Evolutionary conservation across 2,329 filamentous ascomycete genomes (phyloP).

Genomic region (Rosellinia necatrix): DNA sequence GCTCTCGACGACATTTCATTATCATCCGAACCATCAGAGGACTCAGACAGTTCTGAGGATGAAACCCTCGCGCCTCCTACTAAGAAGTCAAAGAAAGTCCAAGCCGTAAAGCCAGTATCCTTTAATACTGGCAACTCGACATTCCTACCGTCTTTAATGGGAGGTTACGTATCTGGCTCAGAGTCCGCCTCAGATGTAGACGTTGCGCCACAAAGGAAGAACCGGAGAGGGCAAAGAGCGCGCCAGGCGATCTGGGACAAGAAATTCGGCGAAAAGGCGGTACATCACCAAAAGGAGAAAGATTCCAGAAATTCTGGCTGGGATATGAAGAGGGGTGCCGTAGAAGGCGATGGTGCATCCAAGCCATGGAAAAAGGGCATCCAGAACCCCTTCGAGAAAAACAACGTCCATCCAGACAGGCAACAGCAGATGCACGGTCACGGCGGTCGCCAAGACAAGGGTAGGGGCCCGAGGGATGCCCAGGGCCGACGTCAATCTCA

Average conservation of each 20-base stretch:
- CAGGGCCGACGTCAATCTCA: constrained; percentile 12
- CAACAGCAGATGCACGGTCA: constrained; percentile 42
- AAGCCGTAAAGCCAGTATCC: constrained; percentile 26
- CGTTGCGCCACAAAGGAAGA: constrained; percentile 66
- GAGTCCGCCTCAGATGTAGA: constrained; percentile 73
- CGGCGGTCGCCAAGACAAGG: not conserved
- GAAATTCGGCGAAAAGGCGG: constrained; percentile 74
- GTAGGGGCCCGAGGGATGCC: constrained; percentile 4
- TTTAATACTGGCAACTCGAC: constrained; percentile 51
- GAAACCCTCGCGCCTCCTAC: constrained; percentile 33
- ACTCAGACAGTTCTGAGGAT: constrained; percentile 37
- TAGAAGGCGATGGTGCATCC: constrained; percentile 42
- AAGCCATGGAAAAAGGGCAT: constrained; percentile 59
- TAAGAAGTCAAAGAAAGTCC: constrained; percentile 43
- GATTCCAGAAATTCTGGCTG: constrained; percentile 56
- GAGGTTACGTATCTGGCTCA: constrained; percentile 78
- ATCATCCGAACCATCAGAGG: constrained; percentile 36
- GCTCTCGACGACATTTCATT: constrained; percentile 34
- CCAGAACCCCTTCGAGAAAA: constrained; percentile 37
- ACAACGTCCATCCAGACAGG: constrained; percentile 39
- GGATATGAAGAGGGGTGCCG: constrained; percentile 62
- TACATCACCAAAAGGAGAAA: constrained; percentile 56
- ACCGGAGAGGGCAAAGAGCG: constrained; percentile 76
- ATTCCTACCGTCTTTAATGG: constrained; percentile 78
- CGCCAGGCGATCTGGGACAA: constrained; percentile 80